phyloP scores from a whole-genome alignment of 192 early-diverging fungal species.

The Coemansia sp. region DNA sequence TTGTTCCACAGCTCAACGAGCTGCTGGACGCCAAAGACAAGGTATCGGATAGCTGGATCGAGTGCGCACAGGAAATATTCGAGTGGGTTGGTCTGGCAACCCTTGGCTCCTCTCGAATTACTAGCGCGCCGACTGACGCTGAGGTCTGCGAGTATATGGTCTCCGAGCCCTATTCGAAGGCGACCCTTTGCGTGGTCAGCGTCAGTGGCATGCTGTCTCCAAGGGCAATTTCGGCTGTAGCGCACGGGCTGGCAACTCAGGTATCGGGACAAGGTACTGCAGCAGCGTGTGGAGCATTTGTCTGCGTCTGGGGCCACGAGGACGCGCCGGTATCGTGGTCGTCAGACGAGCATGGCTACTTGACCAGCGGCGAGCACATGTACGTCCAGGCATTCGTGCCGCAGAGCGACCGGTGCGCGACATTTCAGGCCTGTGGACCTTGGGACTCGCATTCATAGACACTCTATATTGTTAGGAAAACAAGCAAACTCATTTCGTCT shows the following conservation, averaged over 20 bases:
- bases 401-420: constrained; percentile 11
- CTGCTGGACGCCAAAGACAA: not conserved
- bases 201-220: constrained; percentile 34
- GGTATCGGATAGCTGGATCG: constrained; percentile 27
- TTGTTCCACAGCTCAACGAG: constrained; percentile 12
- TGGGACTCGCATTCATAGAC: constrained; percentile 47
- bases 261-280: not conserved
- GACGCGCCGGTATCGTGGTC: constrained; percentile 47
- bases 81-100: constrained; percentile 51
- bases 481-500: not conserved
- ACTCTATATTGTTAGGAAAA: not conserved
- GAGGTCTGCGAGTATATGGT: constrained; percentile 21
- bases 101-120: constrained; percentile 5
- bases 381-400: constrained; percentile 33
- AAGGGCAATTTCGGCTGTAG: constrained; percentile 19
- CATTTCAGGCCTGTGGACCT: constrained; percentile 48
- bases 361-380: constrained; percentile 45
- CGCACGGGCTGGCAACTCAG: not conserved
- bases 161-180: not conserved
- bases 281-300: not conserved
- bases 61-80: constrained; percentile 28
- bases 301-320: constrained; percentile 54
- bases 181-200: constrained; percentile 7
- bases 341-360: constrained; percentile 29
- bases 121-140: not conserved